These are phyloP conservation scores for Amaranthus palmeri DNA, from an alignment of 148 eudicot species.

Conservation along the genomic window DNA sequence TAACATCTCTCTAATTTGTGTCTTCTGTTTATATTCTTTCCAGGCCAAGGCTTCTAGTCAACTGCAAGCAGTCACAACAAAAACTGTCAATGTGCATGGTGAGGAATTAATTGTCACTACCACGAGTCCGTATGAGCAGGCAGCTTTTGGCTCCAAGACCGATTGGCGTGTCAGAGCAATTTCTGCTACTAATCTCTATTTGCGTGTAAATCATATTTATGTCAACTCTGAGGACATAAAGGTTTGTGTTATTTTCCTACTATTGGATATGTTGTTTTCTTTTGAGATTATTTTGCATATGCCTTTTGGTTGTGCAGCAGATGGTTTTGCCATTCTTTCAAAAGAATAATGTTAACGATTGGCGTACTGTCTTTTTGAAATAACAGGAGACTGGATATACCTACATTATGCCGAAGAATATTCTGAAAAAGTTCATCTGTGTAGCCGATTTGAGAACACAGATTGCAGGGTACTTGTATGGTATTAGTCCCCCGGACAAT, in stretches of 20 bases:
- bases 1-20: conserved; percentile 6
- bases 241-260: conserved; percentile 35
- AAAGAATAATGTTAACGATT: background rate
- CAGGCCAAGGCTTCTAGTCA: conserved; percentile 83
- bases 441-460: conserved; percentile 94
- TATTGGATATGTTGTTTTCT: background rate
- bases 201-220: conserved; percentile 95
- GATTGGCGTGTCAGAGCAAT: conserved; percentile 99
- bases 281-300: background rate
- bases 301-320: background rate
- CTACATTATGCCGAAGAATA: conserved; percentile 97
- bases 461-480: conserved; percentile 93
- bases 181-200: conserved; percentile 97
- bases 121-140: conserved; percentile 94
- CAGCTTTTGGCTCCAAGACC: conserved; percentile 86
- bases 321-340: background rate
- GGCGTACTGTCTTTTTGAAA: background rate
- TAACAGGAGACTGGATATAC: conserved; percentile 97
- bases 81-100: conserved; percentile 92
- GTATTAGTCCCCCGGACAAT: conserved; percentile 96
- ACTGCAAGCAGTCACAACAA: conserved; percentile 87
- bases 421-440: conserved; percentile 97
- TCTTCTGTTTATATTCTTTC: background rate
- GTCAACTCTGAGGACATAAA: conserved; percentile 98
- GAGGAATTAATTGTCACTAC: conserved; percentile 91